phyloP scores from a whole-genome alignment of 768 basidiomycete genomes.

The Daedaleopsis sinensis region DNA sequence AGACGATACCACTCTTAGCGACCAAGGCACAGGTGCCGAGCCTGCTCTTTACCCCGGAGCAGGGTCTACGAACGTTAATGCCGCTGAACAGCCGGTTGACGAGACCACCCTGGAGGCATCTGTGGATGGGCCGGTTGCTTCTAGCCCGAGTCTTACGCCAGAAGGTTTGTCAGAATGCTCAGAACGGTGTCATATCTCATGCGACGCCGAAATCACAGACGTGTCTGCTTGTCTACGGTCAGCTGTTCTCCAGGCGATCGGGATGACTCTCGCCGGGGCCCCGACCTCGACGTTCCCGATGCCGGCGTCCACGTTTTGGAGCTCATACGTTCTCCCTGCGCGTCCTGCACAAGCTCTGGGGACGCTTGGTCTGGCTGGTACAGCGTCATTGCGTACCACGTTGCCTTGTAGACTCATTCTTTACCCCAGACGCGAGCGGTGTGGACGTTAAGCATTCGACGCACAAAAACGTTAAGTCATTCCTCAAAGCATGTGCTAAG shows the following conservation, averaged over 20 bases:
- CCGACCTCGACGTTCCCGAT: constrained; percentile 70
- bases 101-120: not conserved
- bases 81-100: not conserved
- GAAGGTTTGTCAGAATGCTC: constrained; percentile 28
- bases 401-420: constrained; percentile 26
- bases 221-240: constrained; percentile 58
- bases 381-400: constrained; percentile 29
- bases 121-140: not conserved
- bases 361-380: constrained; percentile 21
- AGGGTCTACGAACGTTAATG: not conserved
- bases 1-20: not conserved
- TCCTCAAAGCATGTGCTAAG: constrained; percentile 81
- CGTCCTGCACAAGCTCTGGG: constrained; percentile 66
- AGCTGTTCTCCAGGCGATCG: constrained; percentile 70
- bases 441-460: constrained; percentile 80
- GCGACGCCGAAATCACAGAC: constrained; percentile 38
- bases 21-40: not conserved
- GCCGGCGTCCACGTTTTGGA: constrained; percentile 74
- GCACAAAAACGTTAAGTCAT: constrained; percentile 79
- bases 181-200: not conserved
- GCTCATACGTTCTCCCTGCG: constrained; percentile 74
- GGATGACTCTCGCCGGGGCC: constrained; percentile 47
- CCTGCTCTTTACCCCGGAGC: not conserved
- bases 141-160: constrained; percentile 18
- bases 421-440: constrained; percentile 36